phyloP scores from a whole-genome alignment of 2,329 filamentous ascomycete species.

The Alternaria novae-zelandiae region DNA sequence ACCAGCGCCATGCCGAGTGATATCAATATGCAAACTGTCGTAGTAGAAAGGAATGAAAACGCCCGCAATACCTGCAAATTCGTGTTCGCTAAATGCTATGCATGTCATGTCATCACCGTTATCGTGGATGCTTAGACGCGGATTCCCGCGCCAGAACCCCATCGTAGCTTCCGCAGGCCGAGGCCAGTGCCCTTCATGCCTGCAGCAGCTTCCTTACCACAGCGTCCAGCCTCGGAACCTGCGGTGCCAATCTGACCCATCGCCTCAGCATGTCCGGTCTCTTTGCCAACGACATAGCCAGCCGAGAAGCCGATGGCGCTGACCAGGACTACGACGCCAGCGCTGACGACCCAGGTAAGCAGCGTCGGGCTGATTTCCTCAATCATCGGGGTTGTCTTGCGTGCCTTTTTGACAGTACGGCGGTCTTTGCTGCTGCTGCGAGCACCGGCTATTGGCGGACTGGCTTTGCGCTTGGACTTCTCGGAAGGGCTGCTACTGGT shows the following conservation, averaged over 20 bases:
- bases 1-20: constrained; percentile 3
- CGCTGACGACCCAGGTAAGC: constrained; percentile 70
- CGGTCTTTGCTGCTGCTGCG: constrained; percentile 54
- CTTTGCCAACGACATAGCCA: constrained; percentile 67
- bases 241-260: constrained; percentile 40
- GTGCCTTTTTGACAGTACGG: constrained; percentile 53
- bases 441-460: constrained; percentile 31
- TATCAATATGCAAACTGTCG: neutral
- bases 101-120: neutral
- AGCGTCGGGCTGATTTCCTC: constrained; percentile 63
- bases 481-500: constrained; percentile 42
- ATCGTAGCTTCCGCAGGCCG: constrained; percentile 41
- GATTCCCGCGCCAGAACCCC: constrained; percentile 37
- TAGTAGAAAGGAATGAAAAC: neutral
- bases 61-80: neutral
- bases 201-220: constrained; percentile 41
- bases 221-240: constrained; percentile 39
- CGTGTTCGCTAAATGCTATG: neutral
- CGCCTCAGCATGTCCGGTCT: constrained; percentile 62
- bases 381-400: constrained; percentile 40
- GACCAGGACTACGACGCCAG: constrained; percentile 68
- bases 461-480: constrained; percentile 56
- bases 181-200: constrained; percentile 35
- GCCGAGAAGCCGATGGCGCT: constrained; percentile 70
- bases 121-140: constrained; percentile 13